These are phyloP conservation scores for Macrophomina pseudophaseolina DNA, from an alignment of 2,329 filamentous ascomycete genomes.

Conservation along the genomic window DNA sequence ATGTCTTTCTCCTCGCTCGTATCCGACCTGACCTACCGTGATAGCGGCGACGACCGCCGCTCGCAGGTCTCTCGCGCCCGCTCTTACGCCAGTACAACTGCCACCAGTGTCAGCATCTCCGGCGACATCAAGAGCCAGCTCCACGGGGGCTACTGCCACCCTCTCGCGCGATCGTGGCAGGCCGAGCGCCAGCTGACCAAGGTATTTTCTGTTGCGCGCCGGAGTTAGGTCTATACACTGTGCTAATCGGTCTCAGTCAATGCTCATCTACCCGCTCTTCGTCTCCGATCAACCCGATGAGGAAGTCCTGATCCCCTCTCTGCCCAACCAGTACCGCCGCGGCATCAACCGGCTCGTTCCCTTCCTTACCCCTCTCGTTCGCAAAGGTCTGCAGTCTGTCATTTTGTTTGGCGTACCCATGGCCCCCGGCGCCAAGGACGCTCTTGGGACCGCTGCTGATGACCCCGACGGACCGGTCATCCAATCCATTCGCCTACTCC, in stretches of 20 bases:
- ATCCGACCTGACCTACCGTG: slow-evolving; percentile 57
- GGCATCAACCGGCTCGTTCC: slow-evolving; percentile 85
- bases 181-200: slow-evolving; percentile 59
- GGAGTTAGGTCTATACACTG: background rate
- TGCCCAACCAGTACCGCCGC: slow-evolving; percentile 87
- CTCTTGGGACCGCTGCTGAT: slow-evolving; percentile 88
- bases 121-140: slow-evolving; percentile 59
- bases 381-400: slow-evolving; percentile 88
- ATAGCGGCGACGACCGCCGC: slow-evolving; percentile 47
- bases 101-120: slow-evolving; percentile 58
- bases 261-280: slow-evolving; percentile 98
- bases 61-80: slow-evolving; percentile 53
- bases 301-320: slow-evolving; percentile 84
- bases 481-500: slow-evolving; percentile 79
- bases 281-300: slow-evolving; percentile 94
- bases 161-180: slow-evolving; percentile 57
- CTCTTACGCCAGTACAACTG: slow-evolving; percentile 58
- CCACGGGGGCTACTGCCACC: slow-evolving; percentile 59
- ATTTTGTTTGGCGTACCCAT: slow-evolving; percentile 96
- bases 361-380: slow-evolving; percentile 83
- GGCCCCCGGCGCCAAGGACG: slow-evolving; percentile 80
- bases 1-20: slow-evolving; percentile 61
- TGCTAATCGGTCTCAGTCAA: slow-evolving; percentile 65
- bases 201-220: slow-evolving; percentile 34
- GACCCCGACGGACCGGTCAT: slow-evolving; percentile 94